Percentiles rank a stretch among this genome's conserved stretches.
phyloP scores from a whole-genome alignment of 2,329 filamentous ascomycete species.

The Aspergillus glaucus region DNA sequence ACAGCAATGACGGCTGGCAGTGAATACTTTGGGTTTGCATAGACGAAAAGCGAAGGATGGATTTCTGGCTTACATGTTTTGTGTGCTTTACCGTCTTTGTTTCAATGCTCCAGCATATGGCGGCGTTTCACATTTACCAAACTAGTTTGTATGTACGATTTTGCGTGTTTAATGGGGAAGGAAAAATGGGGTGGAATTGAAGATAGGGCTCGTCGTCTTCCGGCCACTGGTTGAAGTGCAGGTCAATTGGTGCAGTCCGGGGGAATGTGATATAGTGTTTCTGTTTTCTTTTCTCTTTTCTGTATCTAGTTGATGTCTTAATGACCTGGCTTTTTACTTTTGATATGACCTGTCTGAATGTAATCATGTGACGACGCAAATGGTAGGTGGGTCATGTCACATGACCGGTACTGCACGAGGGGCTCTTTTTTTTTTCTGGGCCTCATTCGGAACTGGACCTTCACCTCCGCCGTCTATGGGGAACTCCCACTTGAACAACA shows the following conservation, averaged over 20 bases:
- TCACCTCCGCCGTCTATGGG: not conserved
- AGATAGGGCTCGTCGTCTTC: constrained; percentile 5
- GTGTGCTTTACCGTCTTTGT: constrained; percentile 1
- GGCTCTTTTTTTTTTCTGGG: not conserved
- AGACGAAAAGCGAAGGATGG: constrained; percentile 28
- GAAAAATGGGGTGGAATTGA: constrained; percentile 12
- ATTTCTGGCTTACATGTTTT: constrained; percentile 10
- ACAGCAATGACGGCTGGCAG: constrained; percentile 97
- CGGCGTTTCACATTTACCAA: constrained; percentile 24
- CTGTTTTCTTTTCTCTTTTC: constrained; percentile 12
- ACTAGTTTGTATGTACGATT: constrained; percentile 17
- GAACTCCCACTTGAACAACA: not conserved
- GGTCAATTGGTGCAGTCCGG: constrained; percentile 24
- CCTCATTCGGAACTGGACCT: not conserved
- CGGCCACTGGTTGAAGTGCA: constrained; percentile 34
- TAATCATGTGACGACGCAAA: not conserved
- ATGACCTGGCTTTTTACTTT: not conserved
- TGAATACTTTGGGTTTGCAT: constrained; percentile 97
- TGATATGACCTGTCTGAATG: not conserved
- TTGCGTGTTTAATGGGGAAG: constrained; percentile 4
- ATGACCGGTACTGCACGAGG: not conserved
- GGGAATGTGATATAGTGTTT: constrained; percentile 7
- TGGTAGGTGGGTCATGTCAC: not conserved
- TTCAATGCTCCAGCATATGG: constrained; percentile 27
- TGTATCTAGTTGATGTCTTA: constrained; percentile 10